Evolutionary conservation across 2,329 filamentous ascomycete species (phyloP).

Genomic region (Penicillium sp.): DNA sequence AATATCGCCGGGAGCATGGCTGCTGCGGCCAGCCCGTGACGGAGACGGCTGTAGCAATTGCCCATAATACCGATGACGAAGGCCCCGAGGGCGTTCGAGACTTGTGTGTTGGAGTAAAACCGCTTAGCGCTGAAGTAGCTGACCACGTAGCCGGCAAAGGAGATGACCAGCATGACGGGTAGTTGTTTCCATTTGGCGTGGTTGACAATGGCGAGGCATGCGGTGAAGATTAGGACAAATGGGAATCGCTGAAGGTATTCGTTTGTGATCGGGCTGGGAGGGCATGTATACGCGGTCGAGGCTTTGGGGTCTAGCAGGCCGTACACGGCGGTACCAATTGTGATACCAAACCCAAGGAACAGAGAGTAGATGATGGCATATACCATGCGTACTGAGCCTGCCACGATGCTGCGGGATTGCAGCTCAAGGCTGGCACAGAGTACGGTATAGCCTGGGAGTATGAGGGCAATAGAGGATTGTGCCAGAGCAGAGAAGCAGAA

Average conservation of each 20-base stretch:
- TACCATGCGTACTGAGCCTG: slow-evolving; percentile 67
- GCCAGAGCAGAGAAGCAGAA: slow-evolving; percentile 70
- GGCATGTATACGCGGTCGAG: slow-evolving; percentile 46
- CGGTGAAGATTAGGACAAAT: slow-evolving; percentile 67
- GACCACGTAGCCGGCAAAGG: slow-evolving; percentile 67
- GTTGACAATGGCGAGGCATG: slow-evolving; percentile 72
- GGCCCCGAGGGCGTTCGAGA: slow-evolving; percentile 72
- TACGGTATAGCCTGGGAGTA: slow-evolving; percentile 64
- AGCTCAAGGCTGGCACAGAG: slow-evolving; percentile 60
- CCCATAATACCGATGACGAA: slow-evolving; percentile 70
- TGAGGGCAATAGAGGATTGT: slow-evolving; percentile 69
- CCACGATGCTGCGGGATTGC: slow-evolving; percentile 63
- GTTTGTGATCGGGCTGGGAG: slow-evolving; percentile 45
- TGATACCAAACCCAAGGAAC: slow-evolving; percentile 67
- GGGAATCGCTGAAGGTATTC: slow-evolving; percentile 55
- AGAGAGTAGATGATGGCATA: slow-evolving; percentile 70
- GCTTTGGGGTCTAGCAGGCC: slow-evolving; percentile 56
- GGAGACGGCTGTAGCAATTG: slow-evolving; percentile 66
- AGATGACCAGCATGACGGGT: slow-evolving; percentile 69
- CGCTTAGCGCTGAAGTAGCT: slow-evolving; percentile 66
- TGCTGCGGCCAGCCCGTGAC: slow-evolving; percentile 75
- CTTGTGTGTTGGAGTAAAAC: slow-evolving; percentile 65
- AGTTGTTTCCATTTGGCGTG: slow-evolving; percentile 75
- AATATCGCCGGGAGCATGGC: slow-evolving; percentile 86
- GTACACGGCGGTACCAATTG: slow-evolving; percentile 60